phyloP scores from a whole-genome alignment of 1,284 basidiomycete genomes.

The Rhodotorula mucilaginosa region DNA sequence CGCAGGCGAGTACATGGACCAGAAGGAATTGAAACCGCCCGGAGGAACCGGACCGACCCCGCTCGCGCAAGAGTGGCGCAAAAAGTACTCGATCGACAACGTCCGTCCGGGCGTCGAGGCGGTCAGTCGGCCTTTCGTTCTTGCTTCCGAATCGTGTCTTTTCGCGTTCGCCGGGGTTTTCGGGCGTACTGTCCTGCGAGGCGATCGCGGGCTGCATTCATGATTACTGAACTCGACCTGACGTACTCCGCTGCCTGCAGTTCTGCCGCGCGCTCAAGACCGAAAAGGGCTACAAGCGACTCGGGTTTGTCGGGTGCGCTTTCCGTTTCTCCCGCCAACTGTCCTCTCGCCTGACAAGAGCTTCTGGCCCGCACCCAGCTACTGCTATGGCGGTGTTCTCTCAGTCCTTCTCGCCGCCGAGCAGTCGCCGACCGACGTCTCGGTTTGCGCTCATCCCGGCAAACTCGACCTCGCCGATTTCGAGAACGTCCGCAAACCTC shows the following conservation, averaged over 20 bases:
- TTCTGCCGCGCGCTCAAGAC: conserved; percentile 11
- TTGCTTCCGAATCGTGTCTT: too few species aligned
- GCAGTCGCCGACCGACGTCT: conserved; percentile 1
- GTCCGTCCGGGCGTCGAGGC: not conserved
- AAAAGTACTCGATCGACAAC: not conserved
- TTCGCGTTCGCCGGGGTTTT: not conserved
- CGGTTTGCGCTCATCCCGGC: conserved; percentile 12
- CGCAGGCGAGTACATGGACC: conserved; percentile 13
- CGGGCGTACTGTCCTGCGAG: not conserved
- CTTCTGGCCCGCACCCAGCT: not conserved
- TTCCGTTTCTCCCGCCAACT: too few species aligned
- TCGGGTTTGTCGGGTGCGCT: conserved; percentile 18
- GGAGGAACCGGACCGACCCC: not conserved
- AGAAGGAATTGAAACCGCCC: not conserved
- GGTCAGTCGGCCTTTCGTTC: not conserved
- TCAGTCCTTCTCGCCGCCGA: not conserved
- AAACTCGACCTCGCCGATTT: not conserved
- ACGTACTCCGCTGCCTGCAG: not conserved
- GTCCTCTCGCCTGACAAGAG: not conserved
- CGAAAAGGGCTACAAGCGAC: not conserved
- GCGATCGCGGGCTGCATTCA: too few species aligned
- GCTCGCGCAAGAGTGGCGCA: not conserved
- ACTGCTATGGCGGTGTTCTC: conserved; percentile 8
- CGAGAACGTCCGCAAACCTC: not conserved
- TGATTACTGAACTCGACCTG: too few species aligned